phyloP scores from a whole-genome alignment of 306 rosid species.

The Begonia peltatifolia region DNA sequence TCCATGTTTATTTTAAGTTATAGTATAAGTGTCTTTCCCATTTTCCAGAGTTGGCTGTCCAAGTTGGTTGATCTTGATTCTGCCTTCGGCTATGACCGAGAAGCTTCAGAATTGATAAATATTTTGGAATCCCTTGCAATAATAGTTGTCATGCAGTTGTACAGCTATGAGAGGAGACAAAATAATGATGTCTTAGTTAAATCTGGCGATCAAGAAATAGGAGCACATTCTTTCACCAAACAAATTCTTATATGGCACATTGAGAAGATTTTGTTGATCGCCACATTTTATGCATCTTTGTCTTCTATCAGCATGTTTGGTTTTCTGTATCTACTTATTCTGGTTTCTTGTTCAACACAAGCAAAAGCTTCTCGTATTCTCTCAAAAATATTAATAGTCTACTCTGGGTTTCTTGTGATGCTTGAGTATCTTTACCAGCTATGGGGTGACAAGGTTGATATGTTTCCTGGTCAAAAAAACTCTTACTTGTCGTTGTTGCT shows the following conservation, averaged over 20 bases:
- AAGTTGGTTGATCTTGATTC: conserved; percentile 55
- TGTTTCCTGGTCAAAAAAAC: conserved; percentile 92
- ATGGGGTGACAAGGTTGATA: conserved; percentile 77
- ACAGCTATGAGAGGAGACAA: conserved; percentile 95
- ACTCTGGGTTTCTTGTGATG: conserved; percentile 74
- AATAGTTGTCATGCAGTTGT: conserved; percentile 91
- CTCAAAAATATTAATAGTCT: conserved; percentile 66
- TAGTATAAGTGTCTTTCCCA: conserved; percentile 61
- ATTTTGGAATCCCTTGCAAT: conserved; percentile 90
- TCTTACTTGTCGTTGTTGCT: conserved; percentile 43
- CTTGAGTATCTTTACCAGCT: conserved; percentile 91
- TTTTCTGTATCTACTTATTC: conserved; percentile 66
- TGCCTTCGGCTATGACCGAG: conserved; percentile 62
- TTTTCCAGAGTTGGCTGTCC: conserved; percentile 65
- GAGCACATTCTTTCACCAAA: conserved; percentile 48
- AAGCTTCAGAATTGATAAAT: conserved; percentile 61
- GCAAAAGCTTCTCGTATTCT: conserved; percentile 78
- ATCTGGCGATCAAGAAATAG: conserved; percentile 30
- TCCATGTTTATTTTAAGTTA: conserved; percentile 64
- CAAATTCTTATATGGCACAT: conserved; percentile 84
- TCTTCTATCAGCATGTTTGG: conserved; percentile 80
- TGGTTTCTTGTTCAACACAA: conserved; percentile 53
- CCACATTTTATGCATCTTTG: conserved; percentile 80
- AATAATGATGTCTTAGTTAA: conserved; percentile 40
- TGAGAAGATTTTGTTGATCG: conserved; percentile 68